A percentile compares a stretch with the other conserved stretches of the same genome.
phyloP scores from a whole-genome alignment of 805 yeast genomes.

The Zygosaccharomyces bisporus region DNA sequence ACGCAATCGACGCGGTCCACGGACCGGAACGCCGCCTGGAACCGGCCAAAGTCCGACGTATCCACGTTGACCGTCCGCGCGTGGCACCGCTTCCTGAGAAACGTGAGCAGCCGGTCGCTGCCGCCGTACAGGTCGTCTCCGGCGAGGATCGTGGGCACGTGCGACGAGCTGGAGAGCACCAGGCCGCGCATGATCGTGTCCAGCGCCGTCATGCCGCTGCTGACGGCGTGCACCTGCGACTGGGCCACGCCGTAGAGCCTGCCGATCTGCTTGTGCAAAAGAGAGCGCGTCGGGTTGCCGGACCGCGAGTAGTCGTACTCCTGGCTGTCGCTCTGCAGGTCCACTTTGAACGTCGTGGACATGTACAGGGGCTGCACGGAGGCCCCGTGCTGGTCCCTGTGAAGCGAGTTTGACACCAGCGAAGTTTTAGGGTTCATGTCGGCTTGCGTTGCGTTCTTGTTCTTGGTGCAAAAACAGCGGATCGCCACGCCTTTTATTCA shows the following conservation, averaged over 20 bases:
- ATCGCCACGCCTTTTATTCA: no score
- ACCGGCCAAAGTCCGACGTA: constrained; percentile 65
- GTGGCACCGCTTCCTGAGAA: constrained; percentile 58
- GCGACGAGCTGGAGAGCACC: constrained; percentile 23
- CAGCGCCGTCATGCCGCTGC: constrained; percentile 89
- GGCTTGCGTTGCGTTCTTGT: not conserved
- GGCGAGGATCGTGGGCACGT: constrained; percentile 75
- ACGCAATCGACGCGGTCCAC: constrained; percentile 60
- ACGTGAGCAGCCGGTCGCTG: constrained; percentile 78
- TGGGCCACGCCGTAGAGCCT: constrained; percentile 65
- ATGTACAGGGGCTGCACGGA: constrained; percentile 87
- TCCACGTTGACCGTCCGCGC: constrained; percentile 72
- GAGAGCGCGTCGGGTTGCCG: constrained; percentile 90
- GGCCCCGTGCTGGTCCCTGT: constrained; percentile 69
- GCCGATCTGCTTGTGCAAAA: constrained; percentile 71
- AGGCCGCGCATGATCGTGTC: constrained; percentile 78
- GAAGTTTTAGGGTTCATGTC: constrained; percentile 5
- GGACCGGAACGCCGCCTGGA: constrained; percentile 51
- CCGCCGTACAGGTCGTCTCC: constrained; percentile 97
- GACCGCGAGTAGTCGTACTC: constrained; percentile 85
- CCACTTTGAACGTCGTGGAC: constrained; percentile 84
- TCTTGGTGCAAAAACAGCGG: no score
- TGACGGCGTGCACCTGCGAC: constrained; percentile 71
- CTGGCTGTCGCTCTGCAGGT: constrained; percentile 55
- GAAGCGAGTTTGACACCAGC: constrained; percentile 2